Conservation (phyloP, 257 asterid genomes). For the Fraxinus cuspidata region DNA sequence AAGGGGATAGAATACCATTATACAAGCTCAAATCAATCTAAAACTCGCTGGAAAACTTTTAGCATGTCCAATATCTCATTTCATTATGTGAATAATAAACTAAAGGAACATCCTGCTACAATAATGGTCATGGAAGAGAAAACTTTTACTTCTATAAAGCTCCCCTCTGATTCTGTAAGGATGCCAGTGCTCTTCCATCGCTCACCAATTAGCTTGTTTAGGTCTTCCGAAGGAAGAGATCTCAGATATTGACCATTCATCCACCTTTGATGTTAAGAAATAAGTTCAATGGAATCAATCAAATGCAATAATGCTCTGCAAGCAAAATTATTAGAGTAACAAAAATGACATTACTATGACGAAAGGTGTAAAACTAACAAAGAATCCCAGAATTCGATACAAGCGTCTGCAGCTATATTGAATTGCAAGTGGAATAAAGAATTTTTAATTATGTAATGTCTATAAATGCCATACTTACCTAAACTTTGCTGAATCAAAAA, state of each 20-base stretch:
- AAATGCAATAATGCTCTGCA: constrained; percentile 20
- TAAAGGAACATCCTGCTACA: constrained; percentile 10
- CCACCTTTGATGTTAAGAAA: constrained; percentile 68
- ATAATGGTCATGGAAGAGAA: constrained; percentile 14
- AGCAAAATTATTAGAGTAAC: background rate
- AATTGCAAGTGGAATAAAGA: constrained; percentile 15
- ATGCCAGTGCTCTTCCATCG: constrained; percentile 73
- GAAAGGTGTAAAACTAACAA: constrained; percentile 20
- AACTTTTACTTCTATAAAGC: constrained; percentile 63
- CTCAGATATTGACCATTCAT: constrained; percentile 94
- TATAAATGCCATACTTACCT: constrained; percentile 48
- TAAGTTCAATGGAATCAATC: constrained; percentile 21
- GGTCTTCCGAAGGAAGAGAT: constrained; percentile 65
- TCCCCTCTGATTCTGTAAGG: constrained; percentile 64
- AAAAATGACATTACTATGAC: constrained; percentile 11
- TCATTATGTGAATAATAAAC: constrained; percentile 11
- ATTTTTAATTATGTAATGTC: constrained; percentile 3
- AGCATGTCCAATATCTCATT: constrained; percentile 10
- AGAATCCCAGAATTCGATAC: background rate
- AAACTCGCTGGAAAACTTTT: constrained; percentile 15
- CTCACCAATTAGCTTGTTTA: constrained; percentile 63
- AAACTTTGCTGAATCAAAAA: constrained; percentile 81
- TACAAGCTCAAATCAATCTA: constrained; percentile 21
- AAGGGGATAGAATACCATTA: constrained; percentile 14
- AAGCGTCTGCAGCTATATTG: constrained; percentile 13